phyloP scores from a whole-genome alignment of 805 yeast species.

The Barnettozyma vustinii region DNA sequence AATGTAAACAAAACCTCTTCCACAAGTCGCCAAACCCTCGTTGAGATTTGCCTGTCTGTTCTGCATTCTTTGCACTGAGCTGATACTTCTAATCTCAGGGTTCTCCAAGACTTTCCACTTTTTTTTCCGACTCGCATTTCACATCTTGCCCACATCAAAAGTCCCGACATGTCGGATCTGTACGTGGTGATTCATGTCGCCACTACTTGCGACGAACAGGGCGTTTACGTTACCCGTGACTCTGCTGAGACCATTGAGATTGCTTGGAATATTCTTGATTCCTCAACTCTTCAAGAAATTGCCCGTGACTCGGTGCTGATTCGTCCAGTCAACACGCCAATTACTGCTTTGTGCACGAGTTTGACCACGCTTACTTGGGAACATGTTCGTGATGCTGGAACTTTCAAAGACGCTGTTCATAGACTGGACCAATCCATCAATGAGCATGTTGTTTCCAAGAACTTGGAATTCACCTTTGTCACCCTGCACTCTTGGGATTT shows the following conservation, averaged over 20 bases:
- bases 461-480: slow-evolving; percentile 57
- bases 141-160: background rate
- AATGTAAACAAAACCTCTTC: background rate
- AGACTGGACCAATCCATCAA: slow-evolving; percentile 48
- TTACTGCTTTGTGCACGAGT: slow-evolving; percentile 51
- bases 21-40: background rate
- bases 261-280: slow-evolving; percentile 61
- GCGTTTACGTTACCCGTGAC: slow-evolving; percentile 55
- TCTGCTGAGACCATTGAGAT: slow-evolving; percentile 62
- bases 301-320: slow-evolving; percentile 44
- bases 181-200: slow-evolving; percentile 58
- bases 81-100: too few species aligned
- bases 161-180: slow-evolving; percentile 30
- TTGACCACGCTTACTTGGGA: slow-evolving; percentile 56
- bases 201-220: slow-evolving; percentile 63
- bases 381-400: slow-evolving; percentile 48
- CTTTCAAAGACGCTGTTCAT: slow-evolving; percentile 58
- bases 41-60: background rate
- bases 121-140: background rate
- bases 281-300: slow-evolving; percentile 40
- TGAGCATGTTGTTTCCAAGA: slow-evolving; percentile 34
- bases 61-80: background rate
- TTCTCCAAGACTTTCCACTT: too few species aligned
- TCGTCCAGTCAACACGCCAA: slow-evolving; percentile 60
- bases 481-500: slow-evolving; percentile 65